These are phyloP conservation scores for Termitomyces sp. DNA, from an alignment of 768 basidiomycete species.

Conservation along the genomic window DNA sequence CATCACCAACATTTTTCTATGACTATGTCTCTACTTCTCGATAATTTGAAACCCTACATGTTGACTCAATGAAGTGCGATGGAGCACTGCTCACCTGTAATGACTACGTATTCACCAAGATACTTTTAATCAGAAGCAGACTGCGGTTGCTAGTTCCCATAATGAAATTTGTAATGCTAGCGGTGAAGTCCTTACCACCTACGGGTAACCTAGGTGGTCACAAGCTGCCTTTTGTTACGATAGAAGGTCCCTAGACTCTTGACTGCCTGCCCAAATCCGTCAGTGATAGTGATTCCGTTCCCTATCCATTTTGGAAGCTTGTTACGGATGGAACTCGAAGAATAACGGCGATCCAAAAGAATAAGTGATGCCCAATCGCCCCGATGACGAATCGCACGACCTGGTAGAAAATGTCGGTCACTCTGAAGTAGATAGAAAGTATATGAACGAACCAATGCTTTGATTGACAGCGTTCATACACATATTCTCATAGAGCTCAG, in stretches of 20 bases:
- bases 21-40: no score
- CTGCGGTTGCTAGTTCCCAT: no score
- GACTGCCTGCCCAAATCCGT: slow-evolving; percentile 69
- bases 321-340: slow-evolving; percentile 53
- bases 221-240: slow-evolving; percentile 38
- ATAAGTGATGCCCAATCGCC: slow-evolving; percentile 90
- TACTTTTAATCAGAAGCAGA: no score
- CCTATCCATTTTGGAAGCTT: slow-evolving; percentile 95
- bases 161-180: no score
- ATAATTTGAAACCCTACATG: no score
- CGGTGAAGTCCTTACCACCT: background rate
- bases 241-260: slow-evolving; percentile 68
- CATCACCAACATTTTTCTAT: no score
- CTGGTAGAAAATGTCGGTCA: slow-evolving; percentile 30
- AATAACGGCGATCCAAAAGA: slow-evolving; percentile 82
- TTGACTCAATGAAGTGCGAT: no score
- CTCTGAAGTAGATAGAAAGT: background rate
- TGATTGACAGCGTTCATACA: slow-evolving; percentile 97
- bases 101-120: no score
- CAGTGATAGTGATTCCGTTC: slow-evolving; percentile 46
- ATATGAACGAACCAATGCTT: slow-evolving; percentile 69
- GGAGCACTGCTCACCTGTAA: no score
- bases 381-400: slow-evolving; percentile 88
- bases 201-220: background rate
- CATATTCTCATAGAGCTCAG: slow-evolving; percentile 86